Percentiles rank a stretch among this genome's conserved stretches.
These are phyloP conservation scores for Parastagonospora nodorum DNA, from an alignment of 2,329 filamentous ascomycete species.

Conservation along the genomic window DNA sequence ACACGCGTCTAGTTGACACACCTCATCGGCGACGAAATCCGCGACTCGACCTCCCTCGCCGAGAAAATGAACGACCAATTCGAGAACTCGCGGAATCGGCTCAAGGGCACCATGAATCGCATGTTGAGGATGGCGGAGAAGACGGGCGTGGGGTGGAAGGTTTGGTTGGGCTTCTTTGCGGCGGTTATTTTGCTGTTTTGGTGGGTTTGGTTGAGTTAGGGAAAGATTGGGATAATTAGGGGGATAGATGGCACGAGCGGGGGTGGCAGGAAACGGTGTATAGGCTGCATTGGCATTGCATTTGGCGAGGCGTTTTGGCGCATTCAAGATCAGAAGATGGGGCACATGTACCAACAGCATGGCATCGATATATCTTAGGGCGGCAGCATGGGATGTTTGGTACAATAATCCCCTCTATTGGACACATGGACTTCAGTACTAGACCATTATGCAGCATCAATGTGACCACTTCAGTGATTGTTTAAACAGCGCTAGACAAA, in stretches of 20 bases:
- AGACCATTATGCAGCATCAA: too few species aligned
- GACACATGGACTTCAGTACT: too few species aligned
- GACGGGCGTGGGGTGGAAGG: constrained; percentile 94
- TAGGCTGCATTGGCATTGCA: background rate
- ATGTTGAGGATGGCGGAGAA: constrained; percentile 96
- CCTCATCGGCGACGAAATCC: constrained; percentile 93
- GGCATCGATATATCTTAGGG: too few species aligned
- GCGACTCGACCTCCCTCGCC: constrained; percentile 82
- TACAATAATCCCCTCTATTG: too few species aligned
- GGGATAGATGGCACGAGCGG: background rate
- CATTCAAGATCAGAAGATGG: background rate
- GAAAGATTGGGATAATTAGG: background rate
- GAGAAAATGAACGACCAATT: constrained; percentile 97
- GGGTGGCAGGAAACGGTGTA: background rate
- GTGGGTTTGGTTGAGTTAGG: constrained; percentile 77
- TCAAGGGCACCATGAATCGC: constrained; percentile 92
- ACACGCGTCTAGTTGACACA: constrained; percentile 68
- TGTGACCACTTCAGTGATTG: too few species aligned
- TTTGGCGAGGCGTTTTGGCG: constrained; percentile 4
- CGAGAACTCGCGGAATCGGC: constrained; percentile 77
- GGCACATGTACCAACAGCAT: too few species aligned
- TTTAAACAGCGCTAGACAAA: too few species aligned
- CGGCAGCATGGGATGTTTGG: too few species aligned
- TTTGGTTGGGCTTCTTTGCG: constrained; percentile 88
- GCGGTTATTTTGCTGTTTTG: constrained; percentile 82